These are phyloP conservation scores for Nitzschia putrida DNA, from an alignment of 108 stramenopile species.

Conservation along the genomic window DNA sequence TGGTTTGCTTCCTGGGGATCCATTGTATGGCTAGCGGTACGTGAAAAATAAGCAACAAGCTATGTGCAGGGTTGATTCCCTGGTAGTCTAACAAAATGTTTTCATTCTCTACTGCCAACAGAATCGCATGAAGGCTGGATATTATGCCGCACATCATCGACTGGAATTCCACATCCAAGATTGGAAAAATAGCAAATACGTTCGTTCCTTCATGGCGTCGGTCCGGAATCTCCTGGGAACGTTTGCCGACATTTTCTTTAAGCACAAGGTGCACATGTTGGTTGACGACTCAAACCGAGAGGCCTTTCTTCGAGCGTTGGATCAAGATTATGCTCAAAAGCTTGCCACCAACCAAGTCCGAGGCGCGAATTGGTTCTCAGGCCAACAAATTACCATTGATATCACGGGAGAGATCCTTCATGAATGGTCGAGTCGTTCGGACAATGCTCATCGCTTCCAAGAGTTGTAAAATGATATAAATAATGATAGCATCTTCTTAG, in stretches of 20 bases:
- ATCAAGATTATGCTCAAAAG: conserved; percentile 24
- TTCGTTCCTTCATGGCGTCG: conserved; percentile 18
- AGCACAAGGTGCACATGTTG: conserved; percentile 25
- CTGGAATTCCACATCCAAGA: background rate
- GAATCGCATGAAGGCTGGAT: conserved; percentile 40
- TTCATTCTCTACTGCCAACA: background rate
- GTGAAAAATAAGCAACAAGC: background rate
- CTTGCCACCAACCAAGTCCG: background rate
- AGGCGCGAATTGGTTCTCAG: conserved; percentile 31
- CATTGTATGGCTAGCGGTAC: conserved; percentile 47
- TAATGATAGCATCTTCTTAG: no score
- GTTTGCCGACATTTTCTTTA: conserved; percentile 35
- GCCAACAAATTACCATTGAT: conserved; percentile 39
- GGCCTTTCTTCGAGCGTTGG: conserved; percentile 28
- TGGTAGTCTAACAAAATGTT: background rate
- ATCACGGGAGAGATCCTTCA: conserved; percentile 23
- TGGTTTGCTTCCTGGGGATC: conserved; percentile 60
- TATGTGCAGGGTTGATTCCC: background rate
- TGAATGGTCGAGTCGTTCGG: conserved; percentile 16
- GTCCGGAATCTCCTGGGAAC: conserved; percentile 3
- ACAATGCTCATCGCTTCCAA: conserved; percentile 12
- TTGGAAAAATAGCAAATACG: conserved; percentile 7
- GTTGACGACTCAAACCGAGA: conserved; percentile 21
- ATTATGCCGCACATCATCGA: conserved; percentile 16
- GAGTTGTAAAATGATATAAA: background rate